Conservation (phyloP, 129 eudicot genomes). For the Flaveria linearis region DNA sequence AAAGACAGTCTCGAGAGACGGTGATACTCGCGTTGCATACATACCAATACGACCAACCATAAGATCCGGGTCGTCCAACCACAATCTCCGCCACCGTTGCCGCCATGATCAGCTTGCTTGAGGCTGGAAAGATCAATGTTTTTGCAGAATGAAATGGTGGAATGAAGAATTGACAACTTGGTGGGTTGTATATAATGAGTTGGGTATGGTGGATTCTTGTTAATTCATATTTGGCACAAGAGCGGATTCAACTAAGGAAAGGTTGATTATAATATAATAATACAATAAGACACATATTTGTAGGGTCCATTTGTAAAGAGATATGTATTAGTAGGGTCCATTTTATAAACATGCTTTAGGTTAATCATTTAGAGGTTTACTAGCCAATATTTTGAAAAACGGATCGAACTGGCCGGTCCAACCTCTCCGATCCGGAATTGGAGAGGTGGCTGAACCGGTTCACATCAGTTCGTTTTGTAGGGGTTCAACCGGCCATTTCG, state of each 20-base stretch:
- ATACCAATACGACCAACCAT: conserved; percentile 18
- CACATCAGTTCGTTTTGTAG: too few relatives aligned
- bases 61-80: neutral
- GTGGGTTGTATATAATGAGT: conserved; percentile 46
- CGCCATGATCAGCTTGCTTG: conserved; percentile 19
- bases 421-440: too few relatives aligned
- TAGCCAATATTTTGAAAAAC: neutral
- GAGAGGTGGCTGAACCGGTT: too few relatives aligned
- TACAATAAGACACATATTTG: conserved; percentile 35
- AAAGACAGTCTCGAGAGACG: conserved; percentile 21
- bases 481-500: too few relatives aligned
- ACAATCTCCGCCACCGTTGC: conserved; percentile 4
- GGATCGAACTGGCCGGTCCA: too few relatives aligned
- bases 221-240: conserved; percentile 35
- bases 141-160: conserved; percentile 20
- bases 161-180: conserved; percentile 30
- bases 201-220: conserved; percentile 38
- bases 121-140: conserved; percentile 19
- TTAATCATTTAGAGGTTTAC: neutral
- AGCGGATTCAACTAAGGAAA: conserved; percentile 47
- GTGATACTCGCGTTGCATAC: conserved; percentile 28
- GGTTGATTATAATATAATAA: conserved; percentile 21
- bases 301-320: conserved; percentile 34
- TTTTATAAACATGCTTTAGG: neutral
- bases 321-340: conserved; percentile 13